Evolutionary conservation across 2,329 filamentous ascomycete genomes (phyloP), one percentile per base, ranked within the genome.

Genomic region (Neurospora sp.): DNA sequence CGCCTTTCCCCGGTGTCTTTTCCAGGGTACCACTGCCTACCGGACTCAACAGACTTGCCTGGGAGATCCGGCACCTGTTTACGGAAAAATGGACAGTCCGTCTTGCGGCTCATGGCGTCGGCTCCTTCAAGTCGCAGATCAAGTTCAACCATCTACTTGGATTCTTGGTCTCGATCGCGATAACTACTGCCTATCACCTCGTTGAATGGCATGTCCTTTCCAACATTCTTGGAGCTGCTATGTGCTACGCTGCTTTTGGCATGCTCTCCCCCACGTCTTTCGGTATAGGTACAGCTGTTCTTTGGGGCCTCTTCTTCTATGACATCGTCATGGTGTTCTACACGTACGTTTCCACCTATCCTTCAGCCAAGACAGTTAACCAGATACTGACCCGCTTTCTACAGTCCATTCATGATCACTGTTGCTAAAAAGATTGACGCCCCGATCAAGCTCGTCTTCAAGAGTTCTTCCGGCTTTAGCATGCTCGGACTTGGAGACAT

Each of bases 401-500:
- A 28, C 70, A 91, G 88, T 0, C 92, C 92, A 0, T 89, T 92
- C 77, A 96, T 96, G 92, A 84, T 94, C 6, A 92, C 91, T 0
- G 92, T 99, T 8, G 96, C 95, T 12, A 97, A 91, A 8, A 91
- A 90, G 52, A 83, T 99, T 36, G 95, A 99, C 74, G 92, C 95
- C 0, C 96, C 95, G 0, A 96, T 97, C 79, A 98, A 97, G 78
- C 87, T 99, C 8, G 86, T 96, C 5, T 96, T 97, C 72, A 79
- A 83, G 28, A 81, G 83, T 1, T 89, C 91, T 1, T 85, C 86
- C n/a, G 89, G 90, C 33, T 81, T 83, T 37, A 87, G 92, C 68
- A 97, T 98, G 86, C 88, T 99, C 8, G 95, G 95, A 0, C 85
- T 98, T 0, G 95, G 95, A n/a, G 95, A 99, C 77, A 92, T 99